Conservation (phyloP, 768 basidiomycete genomes). For the Candolleomyces aberdarensis region DNA sequence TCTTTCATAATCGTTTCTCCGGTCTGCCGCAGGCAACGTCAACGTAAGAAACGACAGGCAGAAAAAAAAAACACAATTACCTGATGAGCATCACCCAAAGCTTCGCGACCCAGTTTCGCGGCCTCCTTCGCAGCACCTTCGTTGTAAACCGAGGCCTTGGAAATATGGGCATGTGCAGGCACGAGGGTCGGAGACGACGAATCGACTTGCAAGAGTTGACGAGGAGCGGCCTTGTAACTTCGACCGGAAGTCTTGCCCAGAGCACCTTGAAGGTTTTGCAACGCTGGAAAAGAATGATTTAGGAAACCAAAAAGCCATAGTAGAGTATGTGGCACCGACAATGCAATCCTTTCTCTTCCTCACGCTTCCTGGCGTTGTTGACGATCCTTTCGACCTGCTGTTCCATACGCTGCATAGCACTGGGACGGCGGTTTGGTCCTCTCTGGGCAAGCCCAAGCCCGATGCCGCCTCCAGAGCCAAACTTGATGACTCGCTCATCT, state of each 20-base stretch:
- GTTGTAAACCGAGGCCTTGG: conserved; percentile 45
- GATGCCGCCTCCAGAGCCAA: conserved; percentile 79
- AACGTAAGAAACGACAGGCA: background rate
- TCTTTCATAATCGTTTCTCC: conserved; percentile 62
- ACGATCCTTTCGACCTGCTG: conserved; percentile 96
- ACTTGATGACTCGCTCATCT: conserved; percentile 81
- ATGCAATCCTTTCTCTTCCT: conserved; percentile 78
- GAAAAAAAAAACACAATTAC: conserved; percentile 26
- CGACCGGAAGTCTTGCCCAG: conserved; percentile 92
- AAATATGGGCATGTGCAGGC: conserved; percentile 48
- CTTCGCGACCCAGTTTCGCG: conserved; percentile 70
- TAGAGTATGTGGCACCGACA: conserved; percentile 27
- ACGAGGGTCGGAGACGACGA: conserved; percentile 43
- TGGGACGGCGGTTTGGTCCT: conserved; percentile 66
- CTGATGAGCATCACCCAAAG: conserved; percentile 59
- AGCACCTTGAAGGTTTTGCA: conserved; percentile 85
- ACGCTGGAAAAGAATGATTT: conserved; percentile 35
- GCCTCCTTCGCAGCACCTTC: conserved; percentile 69
- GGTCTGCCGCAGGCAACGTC: conserved; percentile 34
- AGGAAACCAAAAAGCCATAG: background rate
- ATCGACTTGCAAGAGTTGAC: conserved; percentile 91
- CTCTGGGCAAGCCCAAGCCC: conserved; percentile 78
- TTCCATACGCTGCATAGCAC: conserved; percentile 90
- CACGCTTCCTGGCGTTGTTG: conserved; percentile 81
- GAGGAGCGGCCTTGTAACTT: conserved; percentile 94